Percentiles rank a stretch among this genome's conserved stretches.
These are phyloP conservation scores for Cercospora sesami DNA, from an alignment of 2,329 filamentous ascomycete species.

Conservation along the genomic window DNA sequence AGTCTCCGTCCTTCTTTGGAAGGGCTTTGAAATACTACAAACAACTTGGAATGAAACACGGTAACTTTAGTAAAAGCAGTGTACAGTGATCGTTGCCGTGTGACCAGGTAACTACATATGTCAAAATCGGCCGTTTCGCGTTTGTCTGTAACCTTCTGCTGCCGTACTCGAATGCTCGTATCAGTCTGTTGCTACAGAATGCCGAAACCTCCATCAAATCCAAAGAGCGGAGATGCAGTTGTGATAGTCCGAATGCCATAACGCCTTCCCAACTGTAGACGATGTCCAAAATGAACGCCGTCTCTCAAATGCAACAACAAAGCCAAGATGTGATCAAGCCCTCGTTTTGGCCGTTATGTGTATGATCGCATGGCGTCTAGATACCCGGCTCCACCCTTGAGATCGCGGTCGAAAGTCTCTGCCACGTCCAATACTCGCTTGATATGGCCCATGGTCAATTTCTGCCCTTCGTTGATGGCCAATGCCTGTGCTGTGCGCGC, in stretches of 20 bases:
- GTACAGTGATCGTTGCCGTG: neutral
- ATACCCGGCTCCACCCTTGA: conserved; percentile 78
- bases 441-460: conserved; percentile 76
- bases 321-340: neutral
- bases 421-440: conserved; percentile 80
- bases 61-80: neutral
- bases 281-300: neutral
- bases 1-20: too few relatives aligned
- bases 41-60: too few relatives aligned
- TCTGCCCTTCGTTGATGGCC: conserved; percentile 70
- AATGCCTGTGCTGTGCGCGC: conserved; percentile 80
- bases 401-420: conserved; percentile 77
- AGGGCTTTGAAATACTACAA: too few relatives aligned
- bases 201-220: neutral
- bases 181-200: neutral
- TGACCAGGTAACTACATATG: neutral
- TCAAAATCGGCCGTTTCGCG: neutral
- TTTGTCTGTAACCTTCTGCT: neutral
- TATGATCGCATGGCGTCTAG: conserved; percentile 83
- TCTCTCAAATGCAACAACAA: neutral
- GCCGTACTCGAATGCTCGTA: conserved; percentile 2
- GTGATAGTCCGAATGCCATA: neutral
- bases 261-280: neutral
- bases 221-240: neutral
- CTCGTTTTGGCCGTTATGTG: conserved; percentile 40